Evolutionary conservation across 768 basidiomycete species (phyloP), one percentile per base, ranked within the genome.

Genomic region (Mycena haematopus): DNA sequence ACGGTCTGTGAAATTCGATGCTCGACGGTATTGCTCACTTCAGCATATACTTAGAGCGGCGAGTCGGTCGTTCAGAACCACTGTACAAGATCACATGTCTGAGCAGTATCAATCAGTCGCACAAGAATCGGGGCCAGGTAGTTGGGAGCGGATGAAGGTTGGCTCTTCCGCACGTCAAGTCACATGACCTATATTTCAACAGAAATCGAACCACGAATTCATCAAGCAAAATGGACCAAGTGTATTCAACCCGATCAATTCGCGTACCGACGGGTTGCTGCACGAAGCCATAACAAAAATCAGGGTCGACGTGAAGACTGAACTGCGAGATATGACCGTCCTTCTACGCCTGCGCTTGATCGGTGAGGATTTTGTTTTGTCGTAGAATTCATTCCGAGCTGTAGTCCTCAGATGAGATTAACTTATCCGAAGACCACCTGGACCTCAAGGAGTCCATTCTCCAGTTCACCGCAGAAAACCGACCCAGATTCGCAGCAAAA

Each of bases 81-180:
- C 38, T 5, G 13, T 66, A 0, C 59, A 61, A 14, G 14, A 49
- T 0, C 17, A 62, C 31, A 3, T 62, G 27, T 31, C 17, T 0
- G 15, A 9, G 0, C 65, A 66, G 11, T 66, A 66, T 25, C 24
- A 55, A 21, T 0, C 8, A 0, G 56, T 17, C 13, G 14, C 17
- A 0, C n/a, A 52, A 24, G 21, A 45, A 13, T 22, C 42, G 2
- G 55, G 63, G 0, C 6, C 8, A 9, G 63, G 55, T 0, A 11
- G 11, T 6, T 44, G 15, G 1, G n/a, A 15, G 0, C 36, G 57
- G 0, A 64, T 64, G 63, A 59, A 55, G 53, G 62, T 63, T 42
- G 19, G n/a, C 40, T 17, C 40, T 25, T 36, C 7, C 14, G 14
- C 9, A 6, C 3, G 5, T 17, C 2, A n/a, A 51, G 49, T 35